These are phyloP conservation scores for Fusarium sarcochroum DNA, from an alignment of 2,329 filamentous ascomycete species.

Conservation along the genomic window DNA sequence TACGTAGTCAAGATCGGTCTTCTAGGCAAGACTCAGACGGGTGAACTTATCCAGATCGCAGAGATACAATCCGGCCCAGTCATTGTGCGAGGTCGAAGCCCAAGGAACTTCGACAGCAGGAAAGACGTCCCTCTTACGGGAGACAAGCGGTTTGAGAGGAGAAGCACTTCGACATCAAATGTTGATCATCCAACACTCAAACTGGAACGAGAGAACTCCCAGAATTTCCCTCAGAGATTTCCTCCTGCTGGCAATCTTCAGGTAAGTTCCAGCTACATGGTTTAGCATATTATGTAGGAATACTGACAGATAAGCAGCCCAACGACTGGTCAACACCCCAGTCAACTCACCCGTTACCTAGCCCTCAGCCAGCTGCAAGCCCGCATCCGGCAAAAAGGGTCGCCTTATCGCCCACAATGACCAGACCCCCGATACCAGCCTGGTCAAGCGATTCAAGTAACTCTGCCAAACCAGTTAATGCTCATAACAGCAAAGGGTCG, in stretches of 20 bases:
- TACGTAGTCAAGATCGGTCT: conserved; percentile 91
- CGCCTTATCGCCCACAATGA: conserved; percentile 66
- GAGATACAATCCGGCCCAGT: conserved; percentile 94
- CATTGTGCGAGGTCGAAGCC: conserved; percentile 92
- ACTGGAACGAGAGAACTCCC: conserved; percentile 52
- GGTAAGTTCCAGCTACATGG: conserved; percentile 45
- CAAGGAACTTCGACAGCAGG: conserved; percentile 91
- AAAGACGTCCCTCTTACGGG: conserved; percentile 84
- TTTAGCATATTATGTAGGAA: background rate
- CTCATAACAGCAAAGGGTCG: conserved; percentile 43
- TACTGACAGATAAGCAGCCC: conserved; percentile 50
- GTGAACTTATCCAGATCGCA: conserved; percentile 80
- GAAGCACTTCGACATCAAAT: conserved; percentile 56
- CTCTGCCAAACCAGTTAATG: conserved; percentile 36
- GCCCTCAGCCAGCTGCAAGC: conserved; percentile 50
- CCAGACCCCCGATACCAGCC: conserved; percentile 67
- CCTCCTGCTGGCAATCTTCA: conserved; percentile 54
- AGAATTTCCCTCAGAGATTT: conserved; percentile 49
- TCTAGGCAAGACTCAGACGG: conserved; percentile 77
- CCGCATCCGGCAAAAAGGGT: conserved; percentile 67
- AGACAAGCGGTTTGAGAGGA: conserved; percentile 64
- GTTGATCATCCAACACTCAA: conserved; percentile 52
- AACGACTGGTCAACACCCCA: conserved; percentile 63
- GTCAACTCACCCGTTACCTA: conserved; percentile 52
- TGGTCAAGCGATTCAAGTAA: conserved; percentile 59